Evolutionary conservation across 495 filamentous ascomycete genomes (phyloP).

Genomic region (Aspergillus taichungensis): DNA sequence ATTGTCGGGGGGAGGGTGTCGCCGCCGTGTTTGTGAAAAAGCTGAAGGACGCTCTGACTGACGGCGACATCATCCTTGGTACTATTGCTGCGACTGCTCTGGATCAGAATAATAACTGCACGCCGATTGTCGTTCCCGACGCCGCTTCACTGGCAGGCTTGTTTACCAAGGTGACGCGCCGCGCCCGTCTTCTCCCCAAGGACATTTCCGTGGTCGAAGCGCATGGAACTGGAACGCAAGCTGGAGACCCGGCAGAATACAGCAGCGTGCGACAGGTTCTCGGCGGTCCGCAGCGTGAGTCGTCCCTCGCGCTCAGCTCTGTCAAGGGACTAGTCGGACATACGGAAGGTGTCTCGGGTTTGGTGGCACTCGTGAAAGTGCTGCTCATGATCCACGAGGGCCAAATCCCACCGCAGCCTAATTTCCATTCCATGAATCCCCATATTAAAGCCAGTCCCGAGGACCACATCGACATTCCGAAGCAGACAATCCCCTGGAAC

Average conservation of each 20-base stretch:
- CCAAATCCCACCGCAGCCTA: constrained; percentile 34
- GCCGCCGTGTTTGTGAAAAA: constrained; percentile 60
- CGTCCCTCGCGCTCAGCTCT: constrained; percentile 24
- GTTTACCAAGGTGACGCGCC: constrained; percentile 45
- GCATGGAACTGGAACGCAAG: constrained; percentile 68
- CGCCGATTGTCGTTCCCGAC: constrained; percentile 64
- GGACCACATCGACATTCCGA: constrained; percentile 35
- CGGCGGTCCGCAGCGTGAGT: constrained; percentile 16
- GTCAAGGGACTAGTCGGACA: constrained; percentile 47
- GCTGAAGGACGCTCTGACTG: constrained; percentile 50
- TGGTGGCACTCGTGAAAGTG: constrained; percentile 36
- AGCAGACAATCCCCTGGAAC: constrained; percentile 21
- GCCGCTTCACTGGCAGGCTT: constrained; percentile 50
- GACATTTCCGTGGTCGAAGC: constrained; percentile 67
- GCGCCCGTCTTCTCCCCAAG: constrained; percentile 49
- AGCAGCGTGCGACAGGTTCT: constrained; percentile 30
- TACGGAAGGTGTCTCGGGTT: constrained; percentile 40
- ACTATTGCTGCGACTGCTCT: constrained; percentile 53
- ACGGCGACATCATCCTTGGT: constrained; percentile 55
- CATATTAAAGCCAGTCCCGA: constrained; percentile 12
- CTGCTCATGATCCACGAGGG: constrained; percentile 41
- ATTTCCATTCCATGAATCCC: constrained; percentile 33
- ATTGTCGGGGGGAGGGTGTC: constrained; percentile 61
- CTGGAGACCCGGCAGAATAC: constrained; percentile 59
- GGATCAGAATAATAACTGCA: constrained; percentile 58